Percentiles rank a stretch among this genome's conserved stretches.
Conservation (phyloP, 2,329 filamentous ascomycete species). For the Talaromyces pinophilus region DNA sequence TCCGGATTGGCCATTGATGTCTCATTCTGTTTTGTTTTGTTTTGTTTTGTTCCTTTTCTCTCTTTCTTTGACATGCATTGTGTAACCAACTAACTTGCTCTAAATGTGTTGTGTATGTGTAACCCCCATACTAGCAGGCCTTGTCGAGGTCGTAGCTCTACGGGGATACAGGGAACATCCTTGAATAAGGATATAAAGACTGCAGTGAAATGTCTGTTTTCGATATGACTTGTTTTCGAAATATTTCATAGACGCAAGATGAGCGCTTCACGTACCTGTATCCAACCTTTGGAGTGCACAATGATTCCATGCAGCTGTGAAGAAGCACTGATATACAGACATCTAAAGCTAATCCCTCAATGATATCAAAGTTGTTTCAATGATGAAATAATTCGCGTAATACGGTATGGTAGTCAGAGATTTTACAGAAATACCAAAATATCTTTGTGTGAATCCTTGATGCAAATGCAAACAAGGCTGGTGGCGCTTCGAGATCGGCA, state of each 20-base stretch:
- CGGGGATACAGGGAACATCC: background rate
- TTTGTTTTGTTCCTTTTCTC: background rate
- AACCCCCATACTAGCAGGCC: background rate
- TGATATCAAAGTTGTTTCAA: background rate
- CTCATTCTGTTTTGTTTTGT: background rate
- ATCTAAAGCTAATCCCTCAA: background rate
- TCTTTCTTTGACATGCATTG: constrained; percentile 2
- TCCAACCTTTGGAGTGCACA: background rate
- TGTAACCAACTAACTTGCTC: background rate
- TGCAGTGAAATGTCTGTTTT: background rate
- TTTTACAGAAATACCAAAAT: background rate
- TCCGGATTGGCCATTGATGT: background rate
- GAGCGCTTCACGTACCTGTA: background rate
- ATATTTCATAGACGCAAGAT: background rate
- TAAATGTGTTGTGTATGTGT: background rate
- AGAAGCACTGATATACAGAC: background rate
- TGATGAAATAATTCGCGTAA: background rate
- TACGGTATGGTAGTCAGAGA: background rate
- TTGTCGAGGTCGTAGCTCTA: background rate
- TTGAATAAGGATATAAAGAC: background rate
- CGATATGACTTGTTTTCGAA: background rate
- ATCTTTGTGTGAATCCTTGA: background rate
- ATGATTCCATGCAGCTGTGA: background rate
- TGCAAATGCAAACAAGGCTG: background rate
- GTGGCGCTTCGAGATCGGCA: background rate